A percentile compares a stretch with the other conserved stretches of the same genome.
Conservation (phyloP, 768 basidiomycete genomes). For the Suillus discolor region DNA sequence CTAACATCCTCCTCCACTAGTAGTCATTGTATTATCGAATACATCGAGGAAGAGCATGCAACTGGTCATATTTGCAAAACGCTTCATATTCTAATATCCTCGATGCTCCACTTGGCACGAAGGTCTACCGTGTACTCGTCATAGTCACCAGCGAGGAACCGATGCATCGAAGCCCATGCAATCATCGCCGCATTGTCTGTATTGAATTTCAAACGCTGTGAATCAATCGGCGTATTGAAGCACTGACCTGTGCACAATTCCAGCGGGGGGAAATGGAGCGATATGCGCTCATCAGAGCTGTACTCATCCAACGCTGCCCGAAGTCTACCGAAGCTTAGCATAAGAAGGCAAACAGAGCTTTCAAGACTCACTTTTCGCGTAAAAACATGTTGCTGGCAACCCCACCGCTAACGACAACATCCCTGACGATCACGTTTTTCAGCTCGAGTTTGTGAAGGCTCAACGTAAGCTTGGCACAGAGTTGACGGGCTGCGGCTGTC, state of each 20-base stretch:
- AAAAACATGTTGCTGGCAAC: constrained; percentile 87
- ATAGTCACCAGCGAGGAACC: constrained; percentile 64
- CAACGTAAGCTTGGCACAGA: constrained; percentile 68
- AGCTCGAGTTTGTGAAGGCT: constrained; percentile 44
- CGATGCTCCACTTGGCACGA: constrained; percentile 78
- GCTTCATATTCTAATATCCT: constrained; percentile 26
- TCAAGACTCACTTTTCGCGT: constrained; percentile 53
- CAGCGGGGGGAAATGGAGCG: constrained; percentile 73
- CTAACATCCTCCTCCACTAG: no score
- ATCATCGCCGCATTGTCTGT: constrained; percentile 98
- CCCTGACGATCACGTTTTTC: constrained; percentile 45
- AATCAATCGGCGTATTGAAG: background rate
- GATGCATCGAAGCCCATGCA: constrained; percentile 86
- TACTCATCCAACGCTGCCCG: constrained; percentile 28
- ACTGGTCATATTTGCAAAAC: background rate
- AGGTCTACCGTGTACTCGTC: constrained; percentile 65
- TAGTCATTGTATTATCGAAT: background rate
- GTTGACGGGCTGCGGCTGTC: constrained; percentile 64
- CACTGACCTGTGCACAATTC: constrained; percentile 71
- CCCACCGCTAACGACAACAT: constrained; percentile 87
- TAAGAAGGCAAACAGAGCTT: background rate
- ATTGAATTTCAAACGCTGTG: background rate
- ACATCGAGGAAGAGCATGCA: background rate
- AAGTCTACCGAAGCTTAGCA: constrained; percentile 32
- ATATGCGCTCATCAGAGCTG: constrained; percentile 37